phyloP scores from a whole-genome alignment of 1,284 basidiomycete species.

The Ustilago lituana region DNA sequence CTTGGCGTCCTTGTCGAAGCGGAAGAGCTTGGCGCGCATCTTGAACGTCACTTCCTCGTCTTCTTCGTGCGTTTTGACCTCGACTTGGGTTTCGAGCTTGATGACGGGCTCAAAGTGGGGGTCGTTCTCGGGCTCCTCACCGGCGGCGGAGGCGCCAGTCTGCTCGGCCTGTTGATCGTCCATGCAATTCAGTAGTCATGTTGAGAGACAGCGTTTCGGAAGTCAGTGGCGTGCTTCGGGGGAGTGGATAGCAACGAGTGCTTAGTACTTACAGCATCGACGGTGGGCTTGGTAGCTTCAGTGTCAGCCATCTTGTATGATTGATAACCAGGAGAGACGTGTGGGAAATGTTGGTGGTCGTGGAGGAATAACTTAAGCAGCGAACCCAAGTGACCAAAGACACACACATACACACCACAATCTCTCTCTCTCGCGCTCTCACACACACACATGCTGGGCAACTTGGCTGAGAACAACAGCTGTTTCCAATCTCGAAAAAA shows the following conservation, averaged over 20 bases:
- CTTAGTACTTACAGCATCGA: constrained; percentile 43
- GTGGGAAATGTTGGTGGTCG: constrained; percentile 19
- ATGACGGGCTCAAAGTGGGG: constrained; percentile 95
- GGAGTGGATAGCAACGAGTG: not conserved
- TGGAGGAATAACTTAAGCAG: not conserved
- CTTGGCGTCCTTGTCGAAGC: constrained; percentile 81
- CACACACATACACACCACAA: not conserved
- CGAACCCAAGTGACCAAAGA: not conserved
- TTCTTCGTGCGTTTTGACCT: constrained; percentile 94
- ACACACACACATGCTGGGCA: not conserved
- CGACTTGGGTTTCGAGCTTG: constrained; percentile 94
- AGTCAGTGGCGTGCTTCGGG: constrained; percentile 11
- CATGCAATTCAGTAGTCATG: not conserved
- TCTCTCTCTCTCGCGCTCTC: too few species aligned
- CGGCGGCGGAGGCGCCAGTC: constrained; percentile 24
- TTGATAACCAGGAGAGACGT: not conserved
- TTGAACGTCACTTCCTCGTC: constrained; percentile 94
- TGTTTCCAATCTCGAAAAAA: too few species aligned
- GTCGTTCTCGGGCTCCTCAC: constrained; percentile 84
- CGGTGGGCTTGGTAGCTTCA: constrained; percentile 52
- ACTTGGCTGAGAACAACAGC: constrained; percentile 11
- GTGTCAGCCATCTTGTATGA: constrained; percentile 43
- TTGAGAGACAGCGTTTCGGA: too few species aligned
- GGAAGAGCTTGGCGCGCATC: constrained; percentile 99
- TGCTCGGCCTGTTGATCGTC: constrained; percentile 25